Evolutionary conservation across 176 grass and related monocot genomes (phyloP).

Genomic region (Oryza officinalis): DNA sequence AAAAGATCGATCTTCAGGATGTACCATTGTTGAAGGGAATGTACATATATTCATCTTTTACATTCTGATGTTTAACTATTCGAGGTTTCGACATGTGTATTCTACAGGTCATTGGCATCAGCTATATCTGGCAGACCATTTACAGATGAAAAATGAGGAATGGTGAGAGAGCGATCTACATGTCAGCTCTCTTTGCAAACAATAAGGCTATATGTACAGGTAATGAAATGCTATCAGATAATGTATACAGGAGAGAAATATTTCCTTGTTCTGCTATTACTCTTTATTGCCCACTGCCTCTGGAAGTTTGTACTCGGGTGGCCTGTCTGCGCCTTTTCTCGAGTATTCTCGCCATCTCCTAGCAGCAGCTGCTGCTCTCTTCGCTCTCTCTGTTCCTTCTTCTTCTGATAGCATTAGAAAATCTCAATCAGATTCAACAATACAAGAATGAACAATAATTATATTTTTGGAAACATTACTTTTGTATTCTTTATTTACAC

Average conservation of each 20-base stretch:
- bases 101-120: not conserved
- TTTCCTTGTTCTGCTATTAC: constrained; percentile 23
- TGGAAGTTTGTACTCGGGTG: constrained; percentile 67
- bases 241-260: not conserved
- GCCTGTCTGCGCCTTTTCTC: constrained; percentile 54
- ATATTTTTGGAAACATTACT: not conserved
- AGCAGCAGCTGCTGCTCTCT: constrained; percentile 68
- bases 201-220: constrained; percentile 24
- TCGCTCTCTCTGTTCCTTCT: constrained; percentile 66
- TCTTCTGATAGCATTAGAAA: constrained; percentile 43
- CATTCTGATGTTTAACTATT: constrained; percentile 27
- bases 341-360: constrained; percentile 93
- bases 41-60: not conserved
- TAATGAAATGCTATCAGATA: constrained; percentile 5
- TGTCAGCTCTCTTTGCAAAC: not conserved
- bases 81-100: not conserved
- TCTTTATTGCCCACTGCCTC: constrained; percentile 69
- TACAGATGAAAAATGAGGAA: constrained; percentile 1
- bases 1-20: not conserved
- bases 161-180: not conserved
- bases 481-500: not conserved
- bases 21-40: not conserved
- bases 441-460: not conserved
- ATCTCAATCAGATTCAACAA: constrained; percentile 16
- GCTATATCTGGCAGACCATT: not conserved